A percentile compares a stretch with the other conserved stretches of the same genome.
phyloP scores from a whole-genome alignment of 345 rosid genomes.

The Arabidopsis suecica region DNA sequence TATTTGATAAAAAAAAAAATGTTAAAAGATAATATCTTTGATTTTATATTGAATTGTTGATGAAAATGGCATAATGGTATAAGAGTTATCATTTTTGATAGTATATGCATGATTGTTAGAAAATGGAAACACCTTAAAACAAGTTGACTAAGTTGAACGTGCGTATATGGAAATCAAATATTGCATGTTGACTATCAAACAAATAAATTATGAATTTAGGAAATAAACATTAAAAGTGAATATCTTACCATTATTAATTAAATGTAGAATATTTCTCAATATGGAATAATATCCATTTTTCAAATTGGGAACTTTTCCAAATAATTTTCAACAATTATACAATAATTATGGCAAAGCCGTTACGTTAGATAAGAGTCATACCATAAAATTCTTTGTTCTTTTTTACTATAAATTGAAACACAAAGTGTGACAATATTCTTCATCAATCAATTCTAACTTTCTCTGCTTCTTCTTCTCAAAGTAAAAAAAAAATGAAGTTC shows the following conservation, averaged over 20 bases:
- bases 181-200: conserved; percentile 31
- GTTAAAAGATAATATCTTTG: background rate
- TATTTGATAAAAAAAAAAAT: too few relatives aligned
- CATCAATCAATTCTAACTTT: background rate
- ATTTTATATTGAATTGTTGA: background rate
- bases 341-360: background rate
- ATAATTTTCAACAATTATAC: background rate
- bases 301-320: too few relatives aligned
- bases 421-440: background rate
- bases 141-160: background rate
- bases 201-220: background rate
- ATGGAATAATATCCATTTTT: too few relatives aligned
- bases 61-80: background rate
- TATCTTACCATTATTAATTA: background rate
- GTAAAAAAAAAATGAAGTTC: background rate
- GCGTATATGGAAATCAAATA: conserved; percentile 3
- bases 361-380: background rate
- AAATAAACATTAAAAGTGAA: background rate
- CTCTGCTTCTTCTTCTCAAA: background rate
- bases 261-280: background rate
- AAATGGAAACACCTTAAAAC: background rate
- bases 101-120: background rate
- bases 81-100: background rate
- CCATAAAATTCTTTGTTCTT: background rate
- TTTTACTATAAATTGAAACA: background rate